A percentile compares a stretch with the other conserved stretches of the same genome.
These are phyloP conservation scores for Zasmidium cellare DNA, from an alignment of 2,329 filamentous ascomycete species.

Conservation along the genomic window DNA sequence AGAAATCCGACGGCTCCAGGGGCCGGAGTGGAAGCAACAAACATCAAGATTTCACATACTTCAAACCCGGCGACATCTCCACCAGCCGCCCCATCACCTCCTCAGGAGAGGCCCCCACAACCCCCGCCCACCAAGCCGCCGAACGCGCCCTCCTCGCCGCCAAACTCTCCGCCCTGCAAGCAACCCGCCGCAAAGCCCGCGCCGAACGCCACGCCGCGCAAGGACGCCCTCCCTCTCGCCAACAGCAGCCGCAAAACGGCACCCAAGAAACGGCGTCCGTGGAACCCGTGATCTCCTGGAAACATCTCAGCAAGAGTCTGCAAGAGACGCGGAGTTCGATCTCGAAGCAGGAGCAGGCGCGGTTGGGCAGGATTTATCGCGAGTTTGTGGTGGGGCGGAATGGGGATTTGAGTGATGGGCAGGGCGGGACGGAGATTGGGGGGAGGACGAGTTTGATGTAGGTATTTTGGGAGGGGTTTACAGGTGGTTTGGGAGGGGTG, in stretches of 20 bases:
- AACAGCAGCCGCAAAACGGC: slow-evolving; percentile 9
- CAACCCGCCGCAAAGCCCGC: slow-evolving; percentile 64
- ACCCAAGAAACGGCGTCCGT: slow-evolving; percentile 18
- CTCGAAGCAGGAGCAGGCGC: slow-evolving; percentile 70
- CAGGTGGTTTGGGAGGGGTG: too few relatives aligned
- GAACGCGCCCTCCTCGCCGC: slow-evolving; percentile 76
- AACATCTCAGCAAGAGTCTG: slow-evolving; percentile 77
- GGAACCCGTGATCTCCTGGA: slow-evolving; percentile 82
- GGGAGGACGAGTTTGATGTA: slow-evolving; percentile 92
- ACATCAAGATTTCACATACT: slow-evolving; percentile 69
- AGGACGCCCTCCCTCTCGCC: slow-evolving; percentile 15
- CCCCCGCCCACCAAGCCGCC: slow-evolving; percentile 55
- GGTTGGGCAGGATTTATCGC: slow-evolving; percentile 78
- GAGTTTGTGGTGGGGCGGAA: slow-evolving; percentile 93
- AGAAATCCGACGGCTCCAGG: slow-evolving; percentile 30
- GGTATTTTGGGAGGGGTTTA: too few relatives aligned
- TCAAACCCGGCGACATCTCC: slow-evolving; percentile 68
- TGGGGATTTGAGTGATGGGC: slow-evolving; percentile 92
- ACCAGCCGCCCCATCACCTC: slow-evolving; percentile 43
- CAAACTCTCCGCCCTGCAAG: slow-evolving; percentile 80
- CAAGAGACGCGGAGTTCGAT: slow-evolving; percentile 79
- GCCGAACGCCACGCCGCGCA: slow-evolving; percentile 44
- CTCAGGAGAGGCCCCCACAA: slow-evolving; percentile 34
- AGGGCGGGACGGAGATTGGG: slow-evolving; percentile 88
- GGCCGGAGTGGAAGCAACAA: slow-evolving; percentile 14